A percentile compares a stretch with the other conserved stretches of the same genome.
Conservation (phyloP, 805 yeast species). For the Saccharomycopsis fermentans region DNA sequence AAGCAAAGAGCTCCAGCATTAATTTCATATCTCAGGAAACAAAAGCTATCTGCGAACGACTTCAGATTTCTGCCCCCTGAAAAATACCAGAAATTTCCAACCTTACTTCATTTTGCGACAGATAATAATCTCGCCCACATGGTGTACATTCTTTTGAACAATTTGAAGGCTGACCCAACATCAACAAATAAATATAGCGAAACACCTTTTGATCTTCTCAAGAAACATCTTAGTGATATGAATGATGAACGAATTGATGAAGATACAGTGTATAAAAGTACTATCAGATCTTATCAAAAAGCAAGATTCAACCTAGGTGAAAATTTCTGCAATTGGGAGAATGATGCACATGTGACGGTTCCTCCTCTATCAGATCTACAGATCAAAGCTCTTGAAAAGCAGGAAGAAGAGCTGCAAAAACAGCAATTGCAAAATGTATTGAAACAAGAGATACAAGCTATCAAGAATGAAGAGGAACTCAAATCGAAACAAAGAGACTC, state of each 20-base stretch:
- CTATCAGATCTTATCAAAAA: conserved; percentile 51
- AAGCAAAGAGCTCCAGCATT: conserved; percentile 72
- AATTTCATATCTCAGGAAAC: conserved; percentile 47
- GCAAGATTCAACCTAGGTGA: conserved; percentile 66
- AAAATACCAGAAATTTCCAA: conserved; percentile 50
- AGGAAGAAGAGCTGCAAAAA: conserved; percentile 32
- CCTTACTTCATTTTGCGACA: conserved; percentile 71
- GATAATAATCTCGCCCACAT: conserved; percentile 56
- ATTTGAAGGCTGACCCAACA: conserved; percentile 64
- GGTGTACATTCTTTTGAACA: conserved; percentile 48
- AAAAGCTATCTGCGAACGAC: conserved; percentile 26
- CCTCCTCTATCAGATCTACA: conserved; percentile 46
- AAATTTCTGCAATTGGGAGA: conserved; percentile 54
- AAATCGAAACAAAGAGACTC: conserved; percentile 21
- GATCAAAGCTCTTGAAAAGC: conserved; percentile 35
- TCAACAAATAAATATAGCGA: conserved; percentile 41
- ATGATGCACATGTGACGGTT: conserved; percentile 29
- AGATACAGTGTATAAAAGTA: conserved; percentile 24
- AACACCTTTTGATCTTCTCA: conserved; percentile 60
- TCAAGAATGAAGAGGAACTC: conserved; percentile 20
- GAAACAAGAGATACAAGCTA: conserved; percentile 28
- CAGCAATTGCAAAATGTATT: conserved; percentile 35
- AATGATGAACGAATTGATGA: neutral
- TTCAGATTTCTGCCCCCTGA: conserved; percentile 40
- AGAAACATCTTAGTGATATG: conserved; percentile 23